A percentile compares a stretch with the other conserved stretches of the same genome.
Evolutionary conservation across 1,139 yeast genomes (phyloP).

Genomic region (Magnusiomyces paraingens): DNA sequence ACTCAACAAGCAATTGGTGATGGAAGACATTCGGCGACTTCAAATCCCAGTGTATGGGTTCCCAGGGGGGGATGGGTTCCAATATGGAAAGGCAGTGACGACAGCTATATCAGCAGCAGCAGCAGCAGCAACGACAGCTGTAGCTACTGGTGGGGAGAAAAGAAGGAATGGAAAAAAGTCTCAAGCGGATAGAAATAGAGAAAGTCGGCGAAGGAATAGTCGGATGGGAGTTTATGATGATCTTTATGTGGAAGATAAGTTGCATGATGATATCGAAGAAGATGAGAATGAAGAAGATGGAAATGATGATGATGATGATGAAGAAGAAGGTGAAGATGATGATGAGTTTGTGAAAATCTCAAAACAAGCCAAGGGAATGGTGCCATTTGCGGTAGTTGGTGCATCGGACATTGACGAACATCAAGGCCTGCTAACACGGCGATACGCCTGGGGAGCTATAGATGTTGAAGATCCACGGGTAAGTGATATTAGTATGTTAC

Average conservation of each 20-base stretch:
- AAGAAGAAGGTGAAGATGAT: slow-evolving; percentile 23
- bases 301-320: slow-evolving; percentile 24
- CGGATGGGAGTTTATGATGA: no score
- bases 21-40: slow-evolving; percentile 73
- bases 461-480: slow-evolving; percentile 79
- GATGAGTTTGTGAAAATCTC: slow-evolving; percentile 18
- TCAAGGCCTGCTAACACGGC: slow-evolving; percentile 47
- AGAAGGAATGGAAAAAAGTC: no score
- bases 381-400: slow-evolving; percentile 88
- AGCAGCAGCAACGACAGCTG: no score
- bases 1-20: slow-evolving; percentile 57
- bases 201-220: no score
- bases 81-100: neutral
- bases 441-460: slow-evolving; percentile 90
- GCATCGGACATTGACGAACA: slow-evolving; percentile 47
- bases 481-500: slow-evolving; percentile 72
- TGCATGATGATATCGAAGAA: neutral
- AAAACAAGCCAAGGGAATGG: slow-evolving; percentile 59
- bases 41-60: slow-evolving; percentile 83
- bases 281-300: slow-evolving; percentile 32
- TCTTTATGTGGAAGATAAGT: no score
- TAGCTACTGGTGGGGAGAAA: slow-evolving; percentile 16
- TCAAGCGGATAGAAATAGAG: no score
- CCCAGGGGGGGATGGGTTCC: slow-evolving; percentile 31
- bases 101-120: no score